Evolutionary conservation across 192 early-diverging fungal species (phyloP), one percentile per base, ranked within the genome.

Genomic region (Gaertneriomyces sp.): DNA sequence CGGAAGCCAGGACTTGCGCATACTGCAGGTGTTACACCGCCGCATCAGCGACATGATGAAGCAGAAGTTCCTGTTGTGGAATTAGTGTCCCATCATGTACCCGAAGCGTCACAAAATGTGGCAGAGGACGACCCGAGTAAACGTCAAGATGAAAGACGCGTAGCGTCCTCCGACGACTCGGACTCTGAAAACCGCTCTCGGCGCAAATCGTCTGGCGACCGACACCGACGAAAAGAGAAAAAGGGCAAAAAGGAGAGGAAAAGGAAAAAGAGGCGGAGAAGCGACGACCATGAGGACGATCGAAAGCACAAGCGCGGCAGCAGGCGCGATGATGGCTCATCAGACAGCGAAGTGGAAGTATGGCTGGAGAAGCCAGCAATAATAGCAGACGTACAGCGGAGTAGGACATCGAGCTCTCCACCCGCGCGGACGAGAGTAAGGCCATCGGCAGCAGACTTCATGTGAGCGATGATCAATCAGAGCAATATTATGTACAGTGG

Each of bases 361-460:
- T n/a, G 33, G 55, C 14, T 20, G 55, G 55, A n/a, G 16, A 38
- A 20, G n/a, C 49, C 14, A 57, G 7, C 14, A 39, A 57, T 6
- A 17, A 39, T n/a, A 20, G 10, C 19, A 57, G 38, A 57, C 55
- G 33, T 14, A 6, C 14, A 5, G 16, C 3, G 55, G 1, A 19
- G 55, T 9, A 14, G 38, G 33, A 25, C 14, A 39, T n/a, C 14
- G 55, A 14, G 4, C 14, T 17, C 14, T 4, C 38, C 9, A 40
- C 42, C 25, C 44, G 6, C 41, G 54, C 43, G 45, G 38, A 67
- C 11, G 51, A 46, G 54, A 33, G 53, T 11, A 6, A 66, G 69
- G 42, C 57, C 70, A 12, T 61, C 63, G 4, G 70, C 70, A 40
- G 63, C 70, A 12, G 70, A 72, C 45, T 72, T 72, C 52, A 66